Base-by-base conservation (phyloP, 208 protist genomes). In the Acanthamoeba triangularis region DNA sequence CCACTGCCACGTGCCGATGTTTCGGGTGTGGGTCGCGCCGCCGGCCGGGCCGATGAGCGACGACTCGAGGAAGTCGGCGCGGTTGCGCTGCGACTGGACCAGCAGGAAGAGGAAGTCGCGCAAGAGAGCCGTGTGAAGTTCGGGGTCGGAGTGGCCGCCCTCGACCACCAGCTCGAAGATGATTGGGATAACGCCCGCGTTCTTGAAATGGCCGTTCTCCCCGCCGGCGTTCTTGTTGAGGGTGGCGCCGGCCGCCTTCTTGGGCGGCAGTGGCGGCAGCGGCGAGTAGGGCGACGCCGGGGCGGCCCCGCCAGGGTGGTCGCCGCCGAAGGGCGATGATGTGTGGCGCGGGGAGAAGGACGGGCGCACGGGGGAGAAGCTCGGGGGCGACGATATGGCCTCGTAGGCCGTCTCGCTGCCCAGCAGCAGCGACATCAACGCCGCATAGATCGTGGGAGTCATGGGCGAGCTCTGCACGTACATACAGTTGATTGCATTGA, bases 161-260 rank as follows among this genome's bases (percentile, higher is more conserved):
- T 93, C 63, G 44, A 69, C 56, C 35, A 93, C 87, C 35, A 93
- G 87, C 87, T 93, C 87, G 59, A 93, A 93, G 87, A 93, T 93
- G 7, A 93, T 44, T 1, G 87, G 87, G 41, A 93, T 78, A 0
- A 93, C 41, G 44, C 87, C 87, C 35, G 56, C 35, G 87, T 93
- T 93, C 65, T 76, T 93, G 37, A 93, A 61, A 14, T 35, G 87
- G 18, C 13, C 65, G 23, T 25, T 30, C 61, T 59, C 37, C 35
- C 30, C 74, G 37, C 37, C 16, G 14, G 5, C 54, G 67, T 11
- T 41, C 20, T 30, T 67, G 84, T 72, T 35, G 18, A n/a, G 65
- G 28, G 65, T 25, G 54, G 54, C 69, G 35, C 16, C 69, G 11
- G 25, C 20, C n/a, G n/a, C n/a, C 18, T 23, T 59, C 54, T 84